Conservation (phyloP, 345 rosid species). For the Murraya koenigii region DNA sequence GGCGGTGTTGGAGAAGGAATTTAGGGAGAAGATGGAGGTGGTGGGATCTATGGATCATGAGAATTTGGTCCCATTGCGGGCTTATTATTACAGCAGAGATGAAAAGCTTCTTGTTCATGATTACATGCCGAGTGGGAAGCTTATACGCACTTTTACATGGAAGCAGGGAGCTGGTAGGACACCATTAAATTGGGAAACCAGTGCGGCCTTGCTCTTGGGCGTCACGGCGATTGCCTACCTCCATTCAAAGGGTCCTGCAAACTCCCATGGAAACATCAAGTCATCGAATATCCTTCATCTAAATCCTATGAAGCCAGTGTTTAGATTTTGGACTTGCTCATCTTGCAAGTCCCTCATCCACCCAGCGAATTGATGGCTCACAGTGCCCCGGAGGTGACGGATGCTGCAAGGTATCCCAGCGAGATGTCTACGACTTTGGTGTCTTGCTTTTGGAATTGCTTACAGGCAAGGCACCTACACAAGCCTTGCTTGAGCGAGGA, state of each 20-base stretch:
- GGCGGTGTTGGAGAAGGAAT: slow-evolving; percentile 60
- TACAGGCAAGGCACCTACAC: slow-evolving; percentile 92
- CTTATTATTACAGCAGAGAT: slow-evolving; percentile 55
- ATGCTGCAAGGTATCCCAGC: slow-evolving; percentile 74
- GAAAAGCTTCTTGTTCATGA: slow-evolving; percentile 73
- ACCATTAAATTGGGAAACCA: slow-evolving; percentile 79
- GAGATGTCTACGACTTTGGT: slow-evolving; percentile 88
- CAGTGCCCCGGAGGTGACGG: slow-evolving; percentile 90
- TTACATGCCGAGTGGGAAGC: slow-evolving; percentile 69
- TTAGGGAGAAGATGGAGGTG: slow-evolving; percentile 58
- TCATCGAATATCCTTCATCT: slow-evolving; percentile 78
- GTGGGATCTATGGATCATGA: slow-evolving; percentile 71
- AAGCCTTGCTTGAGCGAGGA: slow-evolving; percentile 63
- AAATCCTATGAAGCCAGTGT: slow-evolving; percentile 64
- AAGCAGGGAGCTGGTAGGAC: slow-evolving; percentile 71
- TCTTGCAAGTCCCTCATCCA: slow-evolving; percentile 63
- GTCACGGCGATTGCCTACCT: slow-evolving; percentile 74
- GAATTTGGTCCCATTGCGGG: slow-evolving; percentile 56
- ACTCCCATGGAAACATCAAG: slow-evolving; percentile 90
- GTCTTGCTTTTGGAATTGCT: slow-evolving; percentile 78
- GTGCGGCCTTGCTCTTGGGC: slow-evolving; percentile 73
- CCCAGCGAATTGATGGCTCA: slow-evolving; percentile 84
- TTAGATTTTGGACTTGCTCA: slow-evolving; percentile 81
- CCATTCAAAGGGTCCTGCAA: slow-evolving; percentile 61
- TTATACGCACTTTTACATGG: slow-evolving; percentile 74